Percentiles rank a stretch among this genome's conserved stretches.
These are phyloP conservation scores for Kodamaea kaohsiungensis DNA, from an alignment of 805 yeast species.

Conservation along the genomic window DNA sequence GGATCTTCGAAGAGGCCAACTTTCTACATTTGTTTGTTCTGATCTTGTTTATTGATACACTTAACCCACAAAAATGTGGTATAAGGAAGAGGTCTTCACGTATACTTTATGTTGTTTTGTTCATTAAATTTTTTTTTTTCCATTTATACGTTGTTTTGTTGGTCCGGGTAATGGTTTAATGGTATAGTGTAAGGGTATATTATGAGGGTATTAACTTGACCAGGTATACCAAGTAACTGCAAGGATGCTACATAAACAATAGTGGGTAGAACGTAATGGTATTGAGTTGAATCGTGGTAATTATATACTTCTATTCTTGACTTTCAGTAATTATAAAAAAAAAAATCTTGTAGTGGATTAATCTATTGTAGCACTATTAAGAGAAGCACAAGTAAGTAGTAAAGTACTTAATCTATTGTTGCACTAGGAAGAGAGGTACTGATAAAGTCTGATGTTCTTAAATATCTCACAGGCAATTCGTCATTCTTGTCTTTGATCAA, in stretches of 20 bases:
- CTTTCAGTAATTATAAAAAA: too few relatives aligned
- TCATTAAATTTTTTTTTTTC: background rate
- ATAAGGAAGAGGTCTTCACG: too few relatives aligned
- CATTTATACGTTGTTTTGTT: background rate
- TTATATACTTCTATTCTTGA: too few relatives aligned
- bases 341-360: background rate
- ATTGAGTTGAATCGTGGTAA: too few relatives aligned
- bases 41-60: background rate
- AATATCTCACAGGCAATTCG: slow-evolving; percentile 56
- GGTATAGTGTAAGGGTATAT: background rate
- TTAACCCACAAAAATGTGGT: too few relatives aligned
- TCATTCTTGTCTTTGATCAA: slow-evolving; percentile 24
- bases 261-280: too few relatives aligned
- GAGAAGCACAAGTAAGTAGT: too few relatives aligned
- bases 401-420: slow-evolving; percentile 8
- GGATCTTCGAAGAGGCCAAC: slow-evolving; percentile 37
- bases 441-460: slow-evolving; percentile 64
- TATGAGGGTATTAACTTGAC: too few relatives aligned
- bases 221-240: too few relatives aligned
- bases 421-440: slow-evolving; percentile 23
- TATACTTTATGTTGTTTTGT: background rate
- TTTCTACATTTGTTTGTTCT: slow-evolving; percentile 4
- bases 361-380: slow-evolving; percentile 9
- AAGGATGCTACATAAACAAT: too few relatives aligned
- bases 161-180: slow-evolving; percentile 7